phyloP scores from a whole-genome alignment of 768 basidiomycete genomes.

The Hericium alpestre region DNA sequence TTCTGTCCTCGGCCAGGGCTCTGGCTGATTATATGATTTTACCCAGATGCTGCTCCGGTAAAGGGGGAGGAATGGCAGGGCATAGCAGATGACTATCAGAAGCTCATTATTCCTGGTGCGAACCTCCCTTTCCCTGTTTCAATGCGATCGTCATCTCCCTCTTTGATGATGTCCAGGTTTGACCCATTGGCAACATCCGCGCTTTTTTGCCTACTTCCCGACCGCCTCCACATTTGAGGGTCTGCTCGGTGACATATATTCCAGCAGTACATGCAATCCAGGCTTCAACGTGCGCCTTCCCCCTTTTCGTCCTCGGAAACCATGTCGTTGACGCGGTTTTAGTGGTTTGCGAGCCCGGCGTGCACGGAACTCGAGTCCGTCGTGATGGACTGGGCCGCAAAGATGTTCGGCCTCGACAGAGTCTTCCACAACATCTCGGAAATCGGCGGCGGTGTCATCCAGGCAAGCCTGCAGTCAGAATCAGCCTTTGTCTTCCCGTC shows the following conservation, averaged over 20 bases:
- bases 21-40: not conserved
- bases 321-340: not conserved
- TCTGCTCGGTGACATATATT: slow-evolving; percentile 76
- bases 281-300: slow-evolving; percentile 69
- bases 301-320: not conserved
- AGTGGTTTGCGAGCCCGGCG: slow-evolving; percentile 88
- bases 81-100: slow-evolving; percentile 73
- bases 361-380: slow-evolving; percentile 85
- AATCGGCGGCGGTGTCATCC: slow-evolving; percentile 74
- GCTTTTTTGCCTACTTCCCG: slow-evolving; percentile 85
- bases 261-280: slow-evolving; percentile 65
- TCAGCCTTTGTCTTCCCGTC: not conserved
- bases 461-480: slow-evolving; percentile 31
- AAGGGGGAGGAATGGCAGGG: slow-evolving; percentile 61
- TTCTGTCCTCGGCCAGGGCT: slow-evolving; percentile 6
- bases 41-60: slow-evolving; percentile 45
- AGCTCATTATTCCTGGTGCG: slow-evolving; percentile 75
- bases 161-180: slow-evolving; percentile 37
- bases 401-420: slow-evolving; percentile 60
- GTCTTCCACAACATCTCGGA: slow-evolving; percentile 57
- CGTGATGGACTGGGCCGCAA: slow-evolving; percentile 86
- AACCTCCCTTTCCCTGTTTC: not conserved
- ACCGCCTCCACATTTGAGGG: slow-evolving; percentile 68
- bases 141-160: too few relatives aligned
- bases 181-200: slow-evolving; percentile 88